A percentile compares a stretch with the other conserved stretches of the same genome.
Evolutionary conservation across 768 basidiomycete species (phyloP).

Genomic region (Boletus rubroflammeus): DNA sequence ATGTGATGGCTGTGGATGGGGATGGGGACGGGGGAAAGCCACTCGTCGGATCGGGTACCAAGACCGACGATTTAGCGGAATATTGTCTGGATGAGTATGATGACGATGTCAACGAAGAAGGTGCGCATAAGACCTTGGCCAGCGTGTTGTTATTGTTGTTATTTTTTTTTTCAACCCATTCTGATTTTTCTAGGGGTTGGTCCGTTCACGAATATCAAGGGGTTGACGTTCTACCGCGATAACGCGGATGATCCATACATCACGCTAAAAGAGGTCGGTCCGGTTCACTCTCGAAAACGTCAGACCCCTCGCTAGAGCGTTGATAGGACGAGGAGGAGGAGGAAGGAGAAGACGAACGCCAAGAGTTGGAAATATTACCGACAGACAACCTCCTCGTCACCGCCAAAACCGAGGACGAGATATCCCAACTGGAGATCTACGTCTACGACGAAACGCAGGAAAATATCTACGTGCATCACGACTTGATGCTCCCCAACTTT

Average conservation of each 20-base stretch:
- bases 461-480: slow-evolving; percentile 94
- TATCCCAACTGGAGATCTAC: slow-evolving; percentile 93
- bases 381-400: slow-evolving; percentile 90
- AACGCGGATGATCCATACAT: slow-evolving; percentile 96
- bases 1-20: slow-evolving; percentile 59
- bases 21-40: slow-evolving; percentile 12
- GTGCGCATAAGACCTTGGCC: slow-evolving; percentile 10
- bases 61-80: slow-evolving; percentile 68
- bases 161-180: background rate
- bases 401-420: slow-evolving; percentile 95
- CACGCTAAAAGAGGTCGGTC: slow-evolving; percentile 83
- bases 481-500: slow-evolving; percentile 95
- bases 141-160: background rate
- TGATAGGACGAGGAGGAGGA: slow-evolving; percentile 36
- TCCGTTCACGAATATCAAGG: slow-evolving; percentile 94
- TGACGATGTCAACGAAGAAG: slow-evolving; percentile 53
- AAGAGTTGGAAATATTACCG: slow-evolving; percentile 85
- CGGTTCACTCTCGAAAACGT: slow-evolving; percentile 18
- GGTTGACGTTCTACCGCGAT: slow-evolving; percentile 85
- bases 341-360: slow-evolving; percentile 80
- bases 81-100: slow-evolving; percentile 95
- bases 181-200: slow-evolving; percentile 46
- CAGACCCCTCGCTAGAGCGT: background rate
- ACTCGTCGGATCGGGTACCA: slow-evolving; percentile 29
- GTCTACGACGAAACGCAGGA: slow-evolving; percentile 92